These are phyloP conservation scores for Microdochium trichocladiopsis DNA, from an alignment of 2,329 filamentous ascomycete species.

Conservation along the genomic window DNA sequence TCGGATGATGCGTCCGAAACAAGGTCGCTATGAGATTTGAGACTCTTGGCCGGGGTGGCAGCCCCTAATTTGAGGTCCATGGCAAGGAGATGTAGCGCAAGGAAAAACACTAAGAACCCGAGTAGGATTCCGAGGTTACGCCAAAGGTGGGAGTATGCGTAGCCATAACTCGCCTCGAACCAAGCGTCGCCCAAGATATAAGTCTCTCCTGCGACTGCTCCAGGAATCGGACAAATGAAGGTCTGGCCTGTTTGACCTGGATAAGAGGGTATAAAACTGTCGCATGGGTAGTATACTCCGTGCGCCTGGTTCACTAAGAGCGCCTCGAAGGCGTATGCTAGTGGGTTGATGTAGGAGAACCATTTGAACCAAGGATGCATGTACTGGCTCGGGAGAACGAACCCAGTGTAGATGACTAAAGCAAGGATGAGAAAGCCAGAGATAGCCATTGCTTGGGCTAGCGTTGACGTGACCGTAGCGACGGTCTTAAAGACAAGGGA, in stretches of 20 bases:
- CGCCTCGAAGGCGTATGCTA: constrained; percentile 64
- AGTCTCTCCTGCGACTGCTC: neutral
- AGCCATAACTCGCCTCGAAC: constrained; percentile 43
- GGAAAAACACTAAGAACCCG: neutral
- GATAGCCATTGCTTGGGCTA: constrained; percentile 52
- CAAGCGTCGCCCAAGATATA: constrained; percentile 49
- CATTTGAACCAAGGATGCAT: constrained; percentile 48
- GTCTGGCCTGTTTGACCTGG: neutral
- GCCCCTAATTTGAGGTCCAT: neutral
- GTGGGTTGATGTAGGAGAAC: constrained; percentile 59
- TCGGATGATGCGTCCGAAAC: neutral
- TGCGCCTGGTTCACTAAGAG: constrained; percentile 52
- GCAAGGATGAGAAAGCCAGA: constrained; percentile 43
- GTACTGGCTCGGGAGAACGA: constrained; percentile 45
- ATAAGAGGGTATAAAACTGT: neutral
- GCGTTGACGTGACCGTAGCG: constrained; percentile 46
- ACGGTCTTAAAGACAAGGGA: constrained; percentile 50
- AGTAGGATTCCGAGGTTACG: constrained; percentile 68
- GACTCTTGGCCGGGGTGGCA: neutral
- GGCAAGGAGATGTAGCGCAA: neutral
- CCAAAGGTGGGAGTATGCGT: constrained; percentile 55
- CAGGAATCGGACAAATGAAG: neutral
- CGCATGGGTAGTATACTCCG: neutral
- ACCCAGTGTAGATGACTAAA: constrained; percentile 56
- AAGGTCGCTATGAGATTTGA: neutral